Conservation (phyloP, 2,329 filamentous ascomycete genomes). For the Orbilia oligospora region DNA sequence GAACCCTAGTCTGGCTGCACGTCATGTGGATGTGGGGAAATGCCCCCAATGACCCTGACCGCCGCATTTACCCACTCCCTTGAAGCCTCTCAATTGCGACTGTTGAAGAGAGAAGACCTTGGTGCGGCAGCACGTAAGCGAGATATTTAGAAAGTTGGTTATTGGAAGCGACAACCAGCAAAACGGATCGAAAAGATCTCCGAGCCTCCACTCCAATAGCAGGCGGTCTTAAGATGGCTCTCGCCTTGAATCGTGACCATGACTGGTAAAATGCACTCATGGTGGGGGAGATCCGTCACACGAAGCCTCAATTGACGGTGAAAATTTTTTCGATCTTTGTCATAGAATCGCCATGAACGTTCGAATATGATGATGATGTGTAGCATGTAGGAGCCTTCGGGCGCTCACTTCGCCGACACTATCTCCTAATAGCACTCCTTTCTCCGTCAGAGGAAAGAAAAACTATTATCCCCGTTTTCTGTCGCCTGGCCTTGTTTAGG, state of each 20-base stretch:
- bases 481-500: slow-evolving; percentile 36
- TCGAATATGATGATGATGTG: slow-evolving; percentile 24
- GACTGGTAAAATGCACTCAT: slow-evolving; percentile 11
- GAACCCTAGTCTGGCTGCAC: slow-evolving; percentile 18
- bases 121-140: slow-evolving; percentile 47
- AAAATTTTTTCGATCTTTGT: slow-evolving; percentile 26
- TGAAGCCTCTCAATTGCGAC: slow-evolving; percentile 30
- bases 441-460: slow-evolving; percentile 20
- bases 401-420: slow-evolving; percentile 29
- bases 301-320: slow-evolving; percentile 7
- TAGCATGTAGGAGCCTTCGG: not conserved
- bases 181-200: slow-evolving; percentile 24
- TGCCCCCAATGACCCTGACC: slow-evolving; percentile 1
- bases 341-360: slow-evolving; percentile 17
- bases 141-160: slow-evolving; percentile 27
- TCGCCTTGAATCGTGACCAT: slow-evolving; percentile 21
- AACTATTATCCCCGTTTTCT: slow-evolving; percentile 32
- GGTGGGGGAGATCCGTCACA: slow-evolving; percentile 10
- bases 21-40: slow-evolving; percentile 43
- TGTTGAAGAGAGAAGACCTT: slow-evolving; percentile 1
- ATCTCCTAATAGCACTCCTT: slow-evolving; percentile 15
- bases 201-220: slow-evolving; percentile 5
- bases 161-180: slow-evolving; percentile 46
- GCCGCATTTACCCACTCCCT: slow-evolving; percentile 34
- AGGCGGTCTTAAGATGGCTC: slow-evolving; percentile 6